Conservation (phyloP, 257 asterid species). For the Capsicum chinense region DNA sequence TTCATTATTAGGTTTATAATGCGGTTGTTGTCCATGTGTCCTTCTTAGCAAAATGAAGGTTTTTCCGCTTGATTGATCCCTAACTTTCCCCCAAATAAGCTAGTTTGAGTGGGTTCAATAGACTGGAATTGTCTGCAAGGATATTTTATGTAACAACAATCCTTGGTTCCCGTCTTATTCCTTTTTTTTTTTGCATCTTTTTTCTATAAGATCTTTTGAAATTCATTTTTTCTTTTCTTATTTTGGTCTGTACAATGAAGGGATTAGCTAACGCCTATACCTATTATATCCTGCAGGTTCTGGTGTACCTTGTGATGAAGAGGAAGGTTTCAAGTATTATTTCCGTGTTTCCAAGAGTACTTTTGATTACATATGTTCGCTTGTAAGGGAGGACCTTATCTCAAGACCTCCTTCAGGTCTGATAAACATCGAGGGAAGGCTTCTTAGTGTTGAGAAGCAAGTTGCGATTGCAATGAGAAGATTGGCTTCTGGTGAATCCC, state of each 20-base stretch:
- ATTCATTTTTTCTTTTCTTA: neutral
- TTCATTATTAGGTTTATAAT: constrained; percentile 14
- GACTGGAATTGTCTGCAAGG: constrained; percentile 7
- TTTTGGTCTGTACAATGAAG: neutral
- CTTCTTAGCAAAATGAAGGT: neutral
- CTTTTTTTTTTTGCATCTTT: neutral
- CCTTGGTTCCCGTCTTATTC: neutral
- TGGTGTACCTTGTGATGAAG: constrained; percentile 63
- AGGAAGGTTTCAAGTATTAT: constrained; percentile 80
- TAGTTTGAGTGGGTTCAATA: neutral
- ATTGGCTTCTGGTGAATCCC: constrained; percentile 97
- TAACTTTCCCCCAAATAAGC: neutral
- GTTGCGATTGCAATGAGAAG: constrained; percentile 92
- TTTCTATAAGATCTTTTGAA: neutral
- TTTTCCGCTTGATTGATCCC: neutral
- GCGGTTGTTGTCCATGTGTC: neutral
- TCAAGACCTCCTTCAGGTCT: constrained; percentile 98
- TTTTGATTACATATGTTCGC: constrained; percentile 83
- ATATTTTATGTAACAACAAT: neutral
- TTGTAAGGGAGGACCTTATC: constrained; percentile 90
- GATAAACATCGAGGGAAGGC: constrained; percentile 96
- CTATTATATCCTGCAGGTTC: constrained; percentile 46
- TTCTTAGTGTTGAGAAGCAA: constrained; percentile 95
- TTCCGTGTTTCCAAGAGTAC: constrained; percentile 82
- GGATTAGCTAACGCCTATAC: neutral